Conservation (phyloP, 2,329 filamentous ascomycete species). For the Sclerotinia glacialis region DNA sequence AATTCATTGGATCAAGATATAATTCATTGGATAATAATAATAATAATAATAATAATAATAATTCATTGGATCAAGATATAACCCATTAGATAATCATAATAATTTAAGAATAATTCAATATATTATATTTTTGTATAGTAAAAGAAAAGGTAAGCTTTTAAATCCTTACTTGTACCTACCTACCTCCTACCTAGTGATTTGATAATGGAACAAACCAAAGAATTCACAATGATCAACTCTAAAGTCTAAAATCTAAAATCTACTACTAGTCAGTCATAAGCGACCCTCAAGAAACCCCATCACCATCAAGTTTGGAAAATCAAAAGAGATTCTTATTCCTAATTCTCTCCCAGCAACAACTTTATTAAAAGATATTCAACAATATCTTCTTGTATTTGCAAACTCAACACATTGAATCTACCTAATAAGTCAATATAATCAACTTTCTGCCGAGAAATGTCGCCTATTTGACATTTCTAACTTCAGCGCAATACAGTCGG, state of each 20-base stretch:
- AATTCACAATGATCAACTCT: constrained; percentile 4
- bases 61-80: too few relatives aligned
- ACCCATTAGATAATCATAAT: not conserved
- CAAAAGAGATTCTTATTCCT: constrained; percentile 3
- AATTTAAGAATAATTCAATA: not conserved
- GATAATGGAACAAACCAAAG: not conserved
- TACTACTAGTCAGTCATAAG: constrained; percentile 13
- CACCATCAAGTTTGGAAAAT: constrained; percentile 11
- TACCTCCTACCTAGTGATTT: too few relatives aligned
- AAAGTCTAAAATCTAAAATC: not conserved
- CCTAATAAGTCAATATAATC: not conserved
- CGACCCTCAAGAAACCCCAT: constrained; percentile 16
- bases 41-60: too few relatives aligned
- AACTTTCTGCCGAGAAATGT: constrained; percentile 14
- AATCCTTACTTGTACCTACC: too few relatives aligned
- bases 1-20: constrained; percentile 3
- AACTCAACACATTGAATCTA: not conserved
- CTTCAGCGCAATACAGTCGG: constrained; percentile 21
- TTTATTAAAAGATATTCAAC: not conserved
- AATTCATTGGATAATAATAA: not conserved
- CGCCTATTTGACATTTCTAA: constrained; percentile 21
- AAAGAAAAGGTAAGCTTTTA: too few relatives aligned
- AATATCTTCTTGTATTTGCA: constrained; percentile 2
- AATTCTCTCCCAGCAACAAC: not conserved
- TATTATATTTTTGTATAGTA: not conserved